Conservation (phyloP, 177 flowering plant genomes). For the Vitis hybrid region DNA sequence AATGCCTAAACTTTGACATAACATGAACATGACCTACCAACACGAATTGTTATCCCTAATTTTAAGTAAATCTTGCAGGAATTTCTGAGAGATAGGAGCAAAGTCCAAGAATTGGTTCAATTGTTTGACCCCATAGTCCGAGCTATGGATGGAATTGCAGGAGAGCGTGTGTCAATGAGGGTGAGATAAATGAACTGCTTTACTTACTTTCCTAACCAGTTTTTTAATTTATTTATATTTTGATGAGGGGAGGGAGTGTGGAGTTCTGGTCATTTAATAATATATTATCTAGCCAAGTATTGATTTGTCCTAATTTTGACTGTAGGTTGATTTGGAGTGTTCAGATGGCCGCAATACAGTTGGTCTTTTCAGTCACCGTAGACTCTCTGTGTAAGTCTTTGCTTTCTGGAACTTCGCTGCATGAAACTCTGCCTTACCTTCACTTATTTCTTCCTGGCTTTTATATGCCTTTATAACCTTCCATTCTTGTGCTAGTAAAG, state of each 20-base stretch:
- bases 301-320: neutral
- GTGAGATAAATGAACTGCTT: conserved; percentile 35
- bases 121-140: conserved; percentile 84
- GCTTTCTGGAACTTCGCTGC: neutral
- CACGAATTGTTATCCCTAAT: neutral
- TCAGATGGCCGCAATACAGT: conserved; percentile 67
- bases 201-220: neutral
- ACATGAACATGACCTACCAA: neutral
- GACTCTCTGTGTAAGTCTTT: conserved; percentile 70
- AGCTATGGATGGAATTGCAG: conserved; percentile 76
- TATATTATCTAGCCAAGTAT: neutral
- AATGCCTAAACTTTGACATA: neutral
- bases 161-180: conserved; percentile 97
- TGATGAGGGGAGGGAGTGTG: too few species aligned
- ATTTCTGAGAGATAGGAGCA: conserved; percentile 71
- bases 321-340: conserved; percentile 87
- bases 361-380: conserved; percentile 76
- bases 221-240: neutral
- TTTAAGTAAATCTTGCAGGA: conserved; percentile 50
- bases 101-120: conserved; percentile 73
- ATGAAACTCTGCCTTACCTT: conserved; percentile 3
- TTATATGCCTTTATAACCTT: neutral
- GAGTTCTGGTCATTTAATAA: too few species aligned
- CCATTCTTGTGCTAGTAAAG: neutral
- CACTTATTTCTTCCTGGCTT: conserved; percentile 1